Evolutionary conservation across 768 basidiomycete species (phyloP), one percentile per base, ranked within the genome.

Genomic region (Kwoniella europaea): DNA sequence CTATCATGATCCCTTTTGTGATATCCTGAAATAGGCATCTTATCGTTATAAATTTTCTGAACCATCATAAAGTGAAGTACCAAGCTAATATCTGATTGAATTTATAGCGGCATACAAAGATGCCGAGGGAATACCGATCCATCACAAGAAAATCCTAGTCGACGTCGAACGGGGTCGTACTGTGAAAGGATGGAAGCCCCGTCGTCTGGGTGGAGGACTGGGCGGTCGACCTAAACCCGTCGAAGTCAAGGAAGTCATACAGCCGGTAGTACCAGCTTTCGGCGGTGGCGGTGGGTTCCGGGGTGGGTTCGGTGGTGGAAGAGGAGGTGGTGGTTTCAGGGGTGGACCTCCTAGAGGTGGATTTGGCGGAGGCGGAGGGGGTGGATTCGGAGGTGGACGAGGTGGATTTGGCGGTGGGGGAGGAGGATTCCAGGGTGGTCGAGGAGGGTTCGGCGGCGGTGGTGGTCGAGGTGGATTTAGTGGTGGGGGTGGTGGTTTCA

Each of bases 111-210:
- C 96, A 15, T 99, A 98, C 88, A 98, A 98, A 85, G 97, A 98
- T 83, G 98, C 95, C 20, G 96, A 98, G 79, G 93, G 94, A 24
- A 88, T 99, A 55, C 92, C 94, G 72, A 93, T 99, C 75, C 92
- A 94, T 88, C 93, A 93, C 79, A 97, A 97, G 84, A 89, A 92
- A 77, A 95, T 98, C 74, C 87, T 98, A 44, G 96, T 99, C 63
- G 97, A 99, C 81, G 97, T 99, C 72, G 97, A 99, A 84, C 91
- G 97, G 44, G 97, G 97, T 20, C 89, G 97, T 60, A 99, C 97
- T 12, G 97, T 99, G 29, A 90, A 96, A 69, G 97, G 95, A 2
- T 99, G 97, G 97, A 98, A 97, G 82, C 97, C 97, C 1, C 91
- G 94, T 60, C 90, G 95, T 63, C 86, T 98, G 0, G 97, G 96